phyloP scores from a whole-genome alignment of 306 rosid species.

The Rosa multiflora region DNA sequence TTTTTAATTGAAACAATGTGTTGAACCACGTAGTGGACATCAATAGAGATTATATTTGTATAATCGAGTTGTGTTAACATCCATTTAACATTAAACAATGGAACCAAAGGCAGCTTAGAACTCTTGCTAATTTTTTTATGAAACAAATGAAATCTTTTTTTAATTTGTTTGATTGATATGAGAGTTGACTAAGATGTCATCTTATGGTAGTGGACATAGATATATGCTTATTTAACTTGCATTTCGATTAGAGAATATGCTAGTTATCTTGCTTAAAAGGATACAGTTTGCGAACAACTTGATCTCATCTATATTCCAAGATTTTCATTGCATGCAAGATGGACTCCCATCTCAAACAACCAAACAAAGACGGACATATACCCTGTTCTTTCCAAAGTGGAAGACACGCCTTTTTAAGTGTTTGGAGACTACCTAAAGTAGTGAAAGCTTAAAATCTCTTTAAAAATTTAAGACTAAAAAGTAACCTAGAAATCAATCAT shows the following conservation, averaged over 20 bases:
- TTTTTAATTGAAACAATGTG: neutral
- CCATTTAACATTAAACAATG: neutral
- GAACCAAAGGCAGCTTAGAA: neutral
- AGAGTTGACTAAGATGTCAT: slow-evolving; percentile 43
- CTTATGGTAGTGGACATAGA: slow-evolving; percentile 18
- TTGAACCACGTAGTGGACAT: neutral
- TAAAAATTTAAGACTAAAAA: neutral
- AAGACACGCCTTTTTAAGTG: neutral
- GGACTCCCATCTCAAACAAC: neutral
- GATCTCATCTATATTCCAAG: neutral
- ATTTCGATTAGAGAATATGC: neutral
- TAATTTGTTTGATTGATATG: slow-evolving; percentile 10
- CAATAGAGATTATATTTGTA: neutral
- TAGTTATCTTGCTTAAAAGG: neutral
- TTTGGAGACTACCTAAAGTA: neutral
- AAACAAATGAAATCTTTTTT: neutral
- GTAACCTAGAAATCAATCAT: neutral
- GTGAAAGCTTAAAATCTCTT: neutral
- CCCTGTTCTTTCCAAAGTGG: neutral
- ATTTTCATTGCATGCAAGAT: neutral
- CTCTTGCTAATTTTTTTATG: slow-evolving; percentile 3
- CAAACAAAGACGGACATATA: neutral
- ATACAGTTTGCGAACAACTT: neutral
- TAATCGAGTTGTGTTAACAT: slow-evolving; percentile 10
- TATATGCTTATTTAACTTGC: neutral